phyloP scores from a whole-genome alignment of 2,329 filamentous ascomycete species.

The Thermothelomyces thermophilus region DNA sequence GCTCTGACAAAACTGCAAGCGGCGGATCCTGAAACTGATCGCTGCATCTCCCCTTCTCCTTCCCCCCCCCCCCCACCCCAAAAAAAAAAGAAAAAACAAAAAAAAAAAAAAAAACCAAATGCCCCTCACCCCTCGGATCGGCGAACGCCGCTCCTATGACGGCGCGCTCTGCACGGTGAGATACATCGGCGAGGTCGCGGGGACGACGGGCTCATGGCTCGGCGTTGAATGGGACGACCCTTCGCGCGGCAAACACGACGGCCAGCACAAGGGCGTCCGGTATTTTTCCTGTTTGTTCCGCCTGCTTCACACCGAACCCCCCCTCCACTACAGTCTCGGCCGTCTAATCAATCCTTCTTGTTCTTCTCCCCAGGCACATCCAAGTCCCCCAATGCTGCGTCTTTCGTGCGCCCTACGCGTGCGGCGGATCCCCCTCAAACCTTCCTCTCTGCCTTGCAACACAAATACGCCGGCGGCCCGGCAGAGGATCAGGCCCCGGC shows the following conservation, averaged over 20 bases:
- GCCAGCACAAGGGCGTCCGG: constrained; percentile 66
- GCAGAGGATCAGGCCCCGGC: constrained; percentile 28
- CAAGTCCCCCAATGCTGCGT: constrained; percentile 64
- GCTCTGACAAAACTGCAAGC: not conserved
- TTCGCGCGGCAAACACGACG: constrained; percentile 81
- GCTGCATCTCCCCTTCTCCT: not conserved
- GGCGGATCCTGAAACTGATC: not conserved
- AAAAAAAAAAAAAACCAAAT: too few species aligned
- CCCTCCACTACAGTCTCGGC: too few species aligned
- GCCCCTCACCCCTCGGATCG: constrained; percentile 37
- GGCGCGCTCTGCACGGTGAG: constrained; percentile 75
- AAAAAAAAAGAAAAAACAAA: too few species aligned
- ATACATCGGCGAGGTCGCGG: constrained; percentile 70
- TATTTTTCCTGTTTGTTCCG: constrained; percentile 76
- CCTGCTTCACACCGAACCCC: too few species aligned
- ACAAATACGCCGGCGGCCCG: constrained; percentile 71
- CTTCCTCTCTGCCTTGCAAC: constrained; percentile 71
- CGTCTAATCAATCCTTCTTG: too few species aligned
- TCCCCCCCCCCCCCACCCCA: too few species aligned
- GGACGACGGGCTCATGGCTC: constrained; percentile 75
- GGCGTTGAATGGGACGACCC: constrained; percentile 96
- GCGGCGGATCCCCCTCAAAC: constrained; percentile 59
- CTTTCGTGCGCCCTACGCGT: constrained; percentile 76
- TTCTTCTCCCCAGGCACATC: constrained; percentile 43
- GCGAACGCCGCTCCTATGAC: constrained; percentile 75